Conservation (phyloP, 2,329 filamentous ascomycete genomes). For the Spiromastix sp. region DNA sequence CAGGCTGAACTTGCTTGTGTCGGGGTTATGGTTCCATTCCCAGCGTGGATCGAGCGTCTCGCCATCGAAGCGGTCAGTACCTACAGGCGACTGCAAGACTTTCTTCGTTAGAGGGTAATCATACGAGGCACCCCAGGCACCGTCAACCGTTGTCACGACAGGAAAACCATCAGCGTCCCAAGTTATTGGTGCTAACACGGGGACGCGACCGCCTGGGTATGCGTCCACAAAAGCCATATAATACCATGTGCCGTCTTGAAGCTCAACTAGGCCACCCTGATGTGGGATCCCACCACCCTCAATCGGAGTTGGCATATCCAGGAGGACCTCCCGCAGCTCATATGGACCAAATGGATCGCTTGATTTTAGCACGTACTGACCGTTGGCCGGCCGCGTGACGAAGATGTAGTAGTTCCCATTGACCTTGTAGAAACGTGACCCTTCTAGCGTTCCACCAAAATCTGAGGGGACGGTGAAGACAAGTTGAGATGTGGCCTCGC, state of each 20-base stretch:
- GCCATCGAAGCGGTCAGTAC: conserved; percentile 39
- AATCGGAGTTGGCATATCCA: conserved; percentile 35
- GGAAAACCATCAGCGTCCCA: conserved; percentile 47
- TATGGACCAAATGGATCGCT: conserved; percentile 44
- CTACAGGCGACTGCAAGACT: conserved; percentile 16
- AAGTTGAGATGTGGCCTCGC: conserved; percentile 33
- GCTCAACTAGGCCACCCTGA: conserved; percentile 48
- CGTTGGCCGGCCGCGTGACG: conserved; percentile 35
- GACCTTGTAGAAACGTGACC: conserved; percentile 47
- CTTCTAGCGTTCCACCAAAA: conserved; percentile 35
- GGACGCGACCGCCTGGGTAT: conserved; percentile 48
- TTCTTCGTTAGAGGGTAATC: conserved; percentile 15
- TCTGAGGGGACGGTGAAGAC: conserved; percentile 29
- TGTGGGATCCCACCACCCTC: conserved; percentile 38
- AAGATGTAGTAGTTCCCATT: conserved; percentile 48
- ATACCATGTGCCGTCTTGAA: conserved; percentile 45
- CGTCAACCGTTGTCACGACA: conserved; percentile 30
- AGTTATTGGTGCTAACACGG: conserved; percentile 45
- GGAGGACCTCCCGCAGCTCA: conserved; percentile 34
- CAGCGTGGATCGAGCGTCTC: conserved; percentile 35
- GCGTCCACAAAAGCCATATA: conserved; percentile 48
- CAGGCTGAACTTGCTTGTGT: conserved; percentile 37
- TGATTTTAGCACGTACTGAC: conserved; percentile 42
- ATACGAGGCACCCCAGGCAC: conserved; percentile 41
- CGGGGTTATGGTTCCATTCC: conserved; percentile 56